Evolutionary conservation across 768 basidiomycete species (phyloP), one percentile per base, ranked within the genome.

Genomic region (Ephemerocybe angulata): DNA sequence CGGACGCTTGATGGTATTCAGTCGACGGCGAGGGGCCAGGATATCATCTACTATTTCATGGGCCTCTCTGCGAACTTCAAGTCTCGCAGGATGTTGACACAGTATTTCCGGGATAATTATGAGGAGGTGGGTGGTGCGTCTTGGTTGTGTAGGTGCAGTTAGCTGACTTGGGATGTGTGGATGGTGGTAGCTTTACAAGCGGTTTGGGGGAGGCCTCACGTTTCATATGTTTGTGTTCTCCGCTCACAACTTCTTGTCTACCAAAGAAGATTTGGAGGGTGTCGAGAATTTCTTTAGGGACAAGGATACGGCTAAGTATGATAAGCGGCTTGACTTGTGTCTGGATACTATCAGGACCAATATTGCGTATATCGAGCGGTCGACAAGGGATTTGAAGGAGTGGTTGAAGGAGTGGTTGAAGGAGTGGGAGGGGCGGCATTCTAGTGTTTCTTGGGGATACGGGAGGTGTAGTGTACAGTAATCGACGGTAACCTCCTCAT

Each of bases 271-370:
- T 70, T 76, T 80, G 40, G 71, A 83, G 50, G 75, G 74, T 21
- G 77, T 84, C 15, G 77, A 78, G 50, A 79, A 71, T 3, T 96
- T 91, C 78, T 98, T 93, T 77, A 80, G 85, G 83, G 76, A 75
- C 65, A 87, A 83, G 69, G 84, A 90, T 67, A 83, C 77, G 5
- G 82, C 85, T 50, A 88, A 85, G 68, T 90, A 83, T 70, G 72
- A 77, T 60, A 73, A 86, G 65, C 72, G 77, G 2, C 72, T 92
- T 40, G 75, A 79, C 1, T 90, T 93, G 65, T 76, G 80, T 5
- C 61, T 90, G 61, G 92, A 93, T 61, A 76, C 75, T 1, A 82
- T 93, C 60, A 74, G 76, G 5, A 78, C 87, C 1, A 79, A 79
- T 37, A 72, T 76, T 11, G 78, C 76, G 17, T 88, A 83, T 76